phyloP scores from a whole-genome alignment of 371 early-diverging fungal genomes.

The Mucor plumbeus region DNA sequence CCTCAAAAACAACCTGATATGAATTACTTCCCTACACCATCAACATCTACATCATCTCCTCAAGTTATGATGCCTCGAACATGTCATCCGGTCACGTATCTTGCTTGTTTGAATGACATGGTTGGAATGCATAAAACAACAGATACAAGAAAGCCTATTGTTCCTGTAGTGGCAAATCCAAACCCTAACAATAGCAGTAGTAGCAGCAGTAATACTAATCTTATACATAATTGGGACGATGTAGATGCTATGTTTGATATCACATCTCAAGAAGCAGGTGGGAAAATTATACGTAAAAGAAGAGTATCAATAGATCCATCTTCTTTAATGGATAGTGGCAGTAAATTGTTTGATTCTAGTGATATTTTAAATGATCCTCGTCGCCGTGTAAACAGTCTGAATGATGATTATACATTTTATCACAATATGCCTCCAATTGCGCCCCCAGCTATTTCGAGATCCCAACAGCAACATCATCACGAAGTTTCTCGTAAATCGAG shows the following conservation, averaged over 20 bases:
- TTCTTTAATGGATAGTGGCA: neutral
- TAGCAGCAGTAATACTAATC: neutral
- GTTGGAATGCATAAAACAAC: constrained; percentile 74
- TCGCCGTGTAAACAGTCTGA: constrained; percentile 46
- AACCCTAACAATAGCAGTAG: neutral
- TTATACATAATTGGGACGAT: neutral
- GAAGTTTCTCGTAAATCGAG: constrained; percentile 32
- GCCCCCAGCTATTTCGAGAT: constrained; percentile 39
- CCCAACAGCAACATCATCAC: constrained; percentile 3
- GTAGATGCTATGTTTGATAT: constrained; percentile 18
- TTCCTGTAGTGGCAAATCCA: constrained; percentile 62
- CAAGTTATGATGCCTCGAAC: constrained; percentile 38
- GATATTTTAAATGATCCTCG: constrained; percentile 20
- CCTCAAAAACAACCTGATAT: neutral
- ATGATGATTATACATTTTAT: constrained; percentile 29
- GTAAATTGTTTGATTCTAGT: constrained; percentile 15
- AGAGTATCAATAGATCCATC: constrained; percentile 43
- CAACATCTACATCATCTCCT: constrained; percentile 9
- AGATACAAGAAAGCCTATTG: constrained; percentile 54
- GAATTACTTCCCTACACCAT: constrained; percentile 57
- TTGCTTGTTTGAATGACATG: constrained; percentile 77
- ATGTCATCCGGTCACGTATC: constrained; percentile 58
- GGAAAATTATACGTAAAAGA: constrained; percentile 52
- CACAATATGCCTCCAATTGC: constrained; percentile 2
- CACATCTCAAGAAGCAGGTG: constrained; percentile 36